Base-by-base conservation (phyloP, 805 yeast genomes). In the Wickerhamia fluorescens region DNA sequence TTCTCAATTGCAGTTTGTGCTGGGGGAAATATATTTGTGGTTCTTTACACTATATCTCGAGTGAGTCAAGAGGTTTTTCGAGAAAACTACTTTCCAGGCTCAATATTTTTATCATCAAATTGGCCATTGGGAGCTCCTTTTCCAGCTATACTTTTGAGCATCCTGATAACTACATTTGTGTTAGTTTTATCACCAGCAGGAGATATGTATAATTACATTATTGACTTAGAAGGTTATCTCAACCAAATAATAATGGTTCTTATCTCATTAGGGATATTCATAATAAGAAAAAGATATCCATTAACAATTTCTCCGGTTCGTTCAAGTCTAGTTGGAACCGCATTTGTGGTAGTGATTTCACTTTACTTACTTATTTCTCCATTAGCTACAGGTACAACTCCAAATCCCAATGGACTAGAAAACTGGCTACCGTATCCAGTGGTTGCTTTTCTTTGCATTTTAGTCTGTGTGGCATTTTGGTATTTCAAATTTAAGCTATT, bases 21-120 rank as follows among this genome's bases (percentile, higher is more conserved):
- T 4, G 73, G 71, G 2, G 79, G 83, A 0, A 77, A 77, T 41
- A 70, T 76, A 3, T 66, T 75, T 47, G 82, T 76, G 7, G 78
- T 73, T 1, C 40, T 74, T 11, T 77, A 75, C 45, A 65, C 75
- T 4, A 57, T 73, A 7, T 72, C 81, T 1, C 58, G 85, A 44
- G 69, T 72, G 57, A 72, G 72, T 37, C 85, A 77, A 45, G 83
- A 76, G 47, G 70, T 71, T 4, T 75, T 77, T 39, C 57, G 79
- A 33, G 82, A 75, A 40, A 83, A 83, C 0, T 71, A 61, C 33
- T 43, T 75, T 9, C 85, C 85, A 7, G 71, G 58, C 32, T 65
- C 78, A 3, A 44, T 41, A 14, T 38, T 56, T 18, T 56, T 75
- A 67, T 73, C 80, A 1, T 65, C 73, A 5, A 75, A 75, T 37